A percentile compares a stretch with the other conserved stretches of the same genome.
Evolutionary conservation across 331 rosid species (phyloP).

Genomic region (Spiraea crenata): DNA sequence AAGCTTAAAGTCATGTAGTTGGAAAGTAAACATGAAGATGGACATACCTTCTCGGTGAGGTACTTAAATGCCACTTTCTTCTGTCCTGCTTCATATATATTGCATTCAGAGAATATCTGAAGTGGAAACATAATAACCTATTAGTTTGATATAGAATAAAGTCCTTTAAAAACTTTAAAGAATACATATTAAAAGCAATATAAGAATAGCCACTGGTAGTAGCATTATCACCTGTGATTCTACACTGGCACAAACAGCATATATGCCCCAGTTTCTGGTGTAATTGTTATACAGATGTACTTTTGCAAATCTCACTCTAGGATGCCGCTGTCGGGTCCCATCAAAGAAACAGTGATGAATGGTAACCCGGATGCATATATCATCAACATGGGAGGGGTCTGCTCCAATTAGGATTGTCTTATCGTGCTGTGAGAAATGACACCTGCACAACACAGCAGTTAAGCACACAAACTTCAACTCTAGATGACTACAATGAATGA

Average conservation of each 20-base stretch:
- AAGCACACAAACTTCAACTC: slow-evolving; percentile 19
- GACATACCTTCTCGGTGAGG: slow-evolving; percentile 71
- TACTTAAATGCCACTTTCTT: slow-evolving; percentile 83
- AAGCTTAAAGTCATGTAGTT: neutral
- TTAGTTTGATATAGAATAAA: neutral
- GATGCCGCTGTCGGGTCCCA: slow-evolving; percentile 90
- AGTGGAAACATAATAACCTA: slow-evolving; percentile 4
- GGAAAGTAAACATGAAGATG: slow-evolving; percentile 12
- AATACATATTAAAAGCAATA: neutral
- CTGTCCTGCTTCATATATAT: slow-evolving; percentile 95
- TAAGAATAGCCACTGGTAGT: slow-evolving; percentile 5
- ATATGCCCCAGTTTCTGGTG: slow-evolving; percentile 94
- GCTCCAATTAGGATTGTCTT: slow-evolving; percentile 91
- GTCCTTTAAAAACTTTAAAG: neutral
- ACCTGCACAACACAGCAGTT: slow-evolving; percentile 48
- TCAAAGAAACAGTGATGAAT: slow-evolving; percentile 95
- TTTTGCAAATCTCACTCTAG: slow-evolving; percentile 83
- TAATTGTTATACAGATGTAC: slow-evolving; percentile 88
- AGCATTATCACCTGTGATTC: slow-evolving; percentile 69
- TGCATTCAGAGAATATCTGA: slow-evolving; percentile 87
- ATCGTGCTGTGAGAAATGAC: slow-evolving; percentile 80
- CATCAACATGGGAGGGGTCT: slow-evolving; percentile 68
- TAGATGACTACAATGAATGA: neutral
- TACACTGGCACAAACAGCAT: slow-evolving; percentile 96
- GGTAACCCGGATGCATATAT: slow-evolving; percentile 81